Evolutionary conservation across 2,329 filamentous ascomycete genomes (phyloP), one percentile per base, ranked within the genome.

Genomic region (Sarocladium strictum): DNA sequence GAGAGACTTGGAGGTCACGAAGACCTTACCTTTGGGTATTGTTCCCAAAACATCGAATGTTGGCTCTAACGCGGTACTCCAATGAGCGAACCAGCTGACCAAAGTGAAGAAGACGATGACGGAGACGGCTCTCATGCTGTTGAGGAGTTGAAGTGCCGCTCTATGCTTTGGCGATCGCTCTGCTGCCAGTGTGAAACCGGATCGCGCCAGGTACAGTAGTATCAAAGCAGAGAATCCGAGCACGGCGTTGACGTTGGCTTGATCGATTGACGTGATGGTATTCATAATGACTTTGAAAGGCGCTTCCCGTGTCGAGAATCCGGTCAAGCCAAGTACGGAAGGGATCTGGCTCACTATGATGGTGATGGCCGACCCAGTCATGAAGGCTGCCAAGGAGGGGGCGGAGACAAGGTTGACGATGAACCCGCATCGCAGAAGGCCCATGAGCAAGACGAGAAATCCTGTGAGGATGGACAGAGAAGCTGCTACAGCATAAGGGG

Each of bases 351-450:
- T 92, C 23, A 84, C 80, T 15, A 83, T 85, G 65, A 99, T 97
- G 63, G 83, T 96, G 69, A 99, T 80, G 54, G 93, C 91, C 4
- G 93, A 96, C 2, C 93, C 93, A 0, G 94, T 97, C 89, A 97
- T 97, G 75, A 96, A 97, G 2, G 94, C 91, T 0, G 89, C 92
- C 54, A 97, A 89, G 0, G 92, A 89, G 1, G 90, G 86, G 55
- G 97, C 82, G 1, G 94, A 89, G 63, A 97, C 97, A 64, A 97
- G 81, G 61, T 97, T 91, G 49, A 97, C 91, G 52, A 97, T 85
- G 84, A 91, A 96, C 5, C 94, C 93, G 35, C 86, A 80, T 47
- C 92, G 85, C 41, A 89, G 73, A 2, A 97, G 73, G 3, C 93
- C 94, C 58, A 97, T 81, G 58, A 84, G 82, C 51, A 86, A 77